Evolutionary conservation across 768 basidiomycete genomes (phyloP).

Genomic region (Lanmaoa pseudosensibilis): DNA sequence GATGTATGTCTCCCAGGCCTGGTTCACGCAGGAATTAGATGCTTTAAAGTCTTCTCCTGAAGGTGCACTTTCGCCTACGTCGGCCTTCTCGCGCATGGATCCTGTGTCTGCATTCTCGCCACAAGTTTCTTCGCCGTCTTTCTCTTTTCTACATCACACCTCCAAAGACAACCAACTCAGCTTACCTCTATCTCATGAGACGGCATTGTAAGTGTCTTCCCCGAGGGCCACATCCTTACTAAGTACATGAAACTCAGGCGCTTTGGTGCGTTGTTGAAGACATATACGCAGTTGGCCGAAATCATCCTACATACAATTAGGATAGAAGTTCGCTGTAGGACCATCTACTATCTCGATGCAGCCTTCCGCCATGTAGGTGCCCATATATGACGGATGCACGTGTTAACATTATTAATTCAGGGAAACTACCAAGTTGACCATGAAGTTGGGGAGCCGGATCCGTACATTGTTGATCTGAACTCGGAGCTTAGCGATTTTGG

Average conservation of each 20-base stretch:
- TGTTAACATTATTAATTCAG: constrained; percentile 40
- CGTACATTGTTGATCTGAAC: constrained; percentile 84
- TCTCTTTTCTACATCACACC: constrained; percentile 41
- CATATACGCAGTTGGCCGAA: constrained; percentile 86
- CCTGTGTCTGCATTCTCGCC: constrained; percentile 45
- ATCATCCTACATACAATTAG: constrained; percentile 86
- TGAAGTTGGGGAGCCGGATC: constrained; percentile 89
- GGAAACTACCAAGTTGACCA: constrained; percentile 81
- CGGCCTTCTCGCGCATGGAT: constrained; percentile 47
- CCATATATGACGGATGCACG: not conserved
- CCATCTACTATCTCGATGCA: constrained; percentile 76
- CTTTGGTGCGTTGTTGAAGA: constrained; percentile 86
- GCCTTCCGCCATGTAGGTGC: constrained; percentile 70
- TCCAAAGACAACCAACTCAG: constrained; percentile 50
- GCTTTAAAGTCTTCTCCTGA: constrained; percentile 63
- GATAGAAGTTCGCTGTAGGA: constrained; percentile 83
- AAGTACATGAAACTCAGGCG: constrained; percentile 53
- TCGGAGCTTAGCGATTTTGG: constrained; percentile 74
- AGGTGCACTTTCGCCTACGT: constrained; percentile 47
- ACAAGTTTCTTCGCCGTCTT: constrained; percentile 44
- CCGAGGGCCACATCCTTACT: not conserved
- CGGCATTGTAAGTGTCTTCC: constrained; percentile 68
- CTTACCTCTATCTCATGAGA: constrained; percentile 82
- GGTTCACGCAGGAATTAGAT: constrained; percentile 78
- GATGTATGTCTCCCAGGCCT: constrained; percentile 50